Evolutionary conservation across 2,329 filamentous ascomycete species (phyloP), one percentile per base, ranked within the genome.

Genomic region (Geoglossum cookeanum): DNA sequence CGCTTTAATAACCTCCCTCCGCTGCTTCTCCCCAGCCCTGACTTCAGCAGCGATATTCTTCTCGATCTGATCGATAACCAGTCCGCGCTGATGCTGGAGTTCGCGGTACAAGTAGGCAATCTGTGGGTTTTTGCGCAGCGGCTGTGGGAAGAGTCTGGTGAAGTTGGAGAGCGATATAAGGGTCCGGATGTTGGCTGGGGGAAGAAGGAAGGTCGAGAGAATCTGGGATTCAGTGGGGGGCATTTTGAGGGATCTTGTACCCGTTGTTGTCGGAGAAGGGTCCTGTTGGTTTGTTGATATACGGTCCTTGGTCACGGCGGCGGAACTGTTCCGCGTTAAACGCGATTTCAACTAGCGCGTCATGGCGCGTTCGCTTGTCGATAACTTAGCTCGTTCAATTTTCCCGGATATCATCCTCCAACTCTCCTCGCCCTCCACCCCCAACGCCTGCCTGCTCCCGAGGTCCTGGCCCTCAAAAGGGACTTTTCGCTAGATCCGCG

Each of bases 121-220:
- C 58, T 84, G 80, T 0, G 84, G 78, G 52, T 82, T 83, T 29
- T 76, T 72, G 59, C 82, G 83, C 55, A 82, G 74, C 44, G 78
- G 69, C 55, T 76, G 78, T 9, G 88, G 87, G 65, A 94, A 92
- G 47, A 91, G 76, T 32, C 82, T 76, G 48, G 79, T 81, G 72
- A 94, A 94, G 62, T 87, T 79, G 58, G 81, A 75, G 52, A 89
- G 76, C 6, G 87, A 83, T 62, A 89, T 74, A 65, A 89, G 78
- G 61, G 83, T 78, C 47, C 85, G 83, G 42, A 94, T 75, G 32
- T 84, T 77, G 6, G 87, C 83, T 11, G 88, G 85, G 33, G 83
- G 76, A 39, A 94, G 78, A 59, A 94, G 79, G 68, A 91, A 94
- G 69, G 84, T 83, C 64, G 76, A 76, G 55, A 94, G 78, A 61